phyloP scores from a whole-genome alignment of 1,284 basidiomycete genomes.

The Gymnopus androsaceus region DNA sequence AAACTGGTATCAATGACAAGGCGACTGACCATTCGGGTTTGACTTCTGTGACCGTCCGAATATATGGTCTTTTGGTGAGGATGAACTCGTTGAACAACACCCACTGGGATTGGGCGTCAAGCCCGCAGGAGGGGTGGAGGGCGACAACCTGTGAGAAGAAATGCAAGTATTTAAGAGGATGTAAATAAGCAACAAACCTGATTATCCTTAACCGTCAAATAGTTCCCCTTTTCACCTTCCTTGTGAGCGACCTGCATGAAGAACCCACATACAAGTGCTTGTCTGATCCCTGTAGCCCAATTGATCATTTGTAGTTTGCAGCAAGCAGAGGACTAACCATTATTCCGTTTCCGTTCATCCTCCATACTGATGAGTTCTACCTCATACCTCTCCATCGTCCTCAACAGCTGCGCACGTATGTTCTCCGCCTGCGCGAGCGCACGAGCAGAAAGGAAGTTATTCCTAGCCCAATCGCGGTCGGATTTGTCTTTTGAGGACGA shows the following conservation, averaged over 20 bases:
- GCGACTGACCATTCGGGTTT: constrained; percentile 92
- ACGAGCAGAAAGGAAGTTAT: constrained; percentile 85
- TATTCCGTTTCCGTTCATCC: constrained; percentile 65
- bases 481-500: constrained; percentile 52
- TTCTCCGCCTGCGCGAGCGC: constrained; percentile 93
- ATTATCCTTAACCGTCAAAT: constrained; percentile 92
- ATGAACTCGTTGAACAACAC: constrained; percentile 99
- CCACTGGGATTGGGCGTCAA: constrained; percentile 95
- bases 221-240: constrained; percentile 87
- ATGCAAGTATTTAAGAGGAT: constrained; percentile 1
- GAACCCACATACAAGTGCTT: constrained; percentile 89
- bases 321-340: neutral
- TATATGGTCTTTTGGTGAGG: constrained; percentile 86
- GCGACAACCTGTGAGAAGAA: constrained; percentile 64
- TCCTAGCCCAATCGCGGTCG: constrained; percentile 92
- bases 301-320: neutral
- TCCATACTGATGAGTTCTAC: constrained; percentile 79
- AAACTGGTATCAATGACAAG: constrained; percentile 34
- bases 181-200: constrained; percentile 48
- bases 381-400: constrained; percentile 93
- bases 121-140: constrained; percentile 93
- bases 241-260: constrained; percentile 99
- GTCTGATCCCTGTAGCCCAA: constrained; percentile 50
- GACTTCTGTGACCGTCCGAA: constrained; percentile 91
- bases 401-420: constrained; percentile 88